Evolutionary conservation across 352 stramenopile species (phyloP), one percentile per base, ranked within the genome.

Genomic region (Poterioochromonas sp.): DNA sequence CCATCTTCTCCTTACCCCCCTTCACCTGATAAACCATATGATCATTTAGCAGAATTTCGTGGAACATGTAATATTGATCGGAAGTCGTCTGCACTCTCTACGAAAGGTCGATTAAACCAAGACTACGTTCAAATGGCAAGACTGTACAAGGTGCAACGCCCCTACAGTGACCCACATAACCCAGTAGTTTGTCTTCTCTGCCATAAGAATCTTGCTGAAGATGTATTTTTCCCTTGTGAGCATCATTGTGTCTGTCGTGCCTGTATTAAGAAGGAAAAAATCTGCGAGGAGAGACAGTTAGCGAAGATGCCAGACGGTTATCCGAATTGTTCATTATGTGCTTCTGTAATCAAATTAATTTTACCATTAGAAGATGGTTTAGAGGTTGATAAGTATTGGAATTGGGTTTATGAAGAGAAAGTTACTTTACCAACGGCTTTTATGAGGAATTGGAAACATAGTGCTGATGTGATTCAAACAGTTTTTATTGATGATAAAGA

Each of bases 221-320:
- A 78, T 78, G 73, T 78, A 34, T 63, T 78, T 35, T 78, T 64
- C 29, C 73, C 73, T 26, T 78, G 73, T 73, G 8, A 78, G 32
- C 73, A 78, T 58, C 34, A 37, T 34, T 78, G 73, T 78, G 73
- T 78, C 5, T 78, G 73, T 64, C 8, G 73, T 8, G 1, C 1
- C 0, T 78, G 73, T 54, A 73, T 78, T 53, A 22, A 37, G 0
- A 37, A 35, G 20, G 37, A 78, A 39, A 15, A 8, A n/a, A 78
- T 78, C 15, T 11, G 5, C 1, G 18, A 29, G 11, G 37, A 58
- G 5, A 1, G 5, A 37, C 2, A 35, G 8, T n/a, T 54, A 74
- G 34, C 8, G 5, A 54, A 51, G 15, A 37, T 12, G 49, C 65
- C 65, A 15, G n/a, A 74, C 11, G 65, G 65, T 0, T 54, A 74